Percentiles rank a stretch among this genome's conserved stretches.
Evolutionary conservation across 805 yeast genomes (phyloP).

Genomic region (Wickerhamiella sergipiensis): DNA sequence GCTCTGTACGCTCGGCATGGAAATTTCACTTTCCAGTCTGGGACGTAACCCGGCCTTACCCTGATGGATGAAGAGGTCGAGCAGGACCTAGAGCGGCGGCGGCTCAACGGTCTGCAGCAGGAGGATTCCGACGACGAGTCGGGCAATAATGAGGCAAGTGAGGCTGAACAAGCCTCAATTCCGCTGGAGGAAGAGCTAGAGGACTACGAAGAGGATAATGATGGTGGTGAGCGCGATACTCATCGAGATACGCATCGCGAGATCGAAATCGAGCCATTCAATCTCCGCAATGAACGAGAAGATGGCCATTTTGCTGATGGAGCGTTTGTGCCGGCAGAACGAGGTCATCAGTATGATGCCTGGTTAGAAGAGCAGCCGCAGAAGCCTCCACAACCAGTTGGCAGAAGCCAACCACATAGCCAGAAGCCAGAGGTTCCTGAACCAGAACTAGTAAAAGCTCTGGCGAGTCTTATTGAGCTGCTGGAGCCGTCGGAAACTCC

Average conservation of each 20-base stretch:
- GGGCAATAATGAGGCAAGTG: background rate
- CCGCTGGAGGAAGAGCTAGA: background rate
- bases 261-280: slow-evolving; percentile 54
- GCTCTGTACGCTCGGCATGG: background rate
- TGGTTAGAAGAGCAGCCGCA: slow-evolving; percentile 28
- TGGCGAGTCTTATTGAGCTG: background rate
- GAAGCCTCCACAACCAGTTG: slow-evolving; percentile 9
- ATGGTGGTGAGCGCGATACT: slow-evolving; percentile 32
- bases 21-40: background rate
- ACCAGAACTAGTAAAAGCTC: background rate
- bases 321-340: slow-evolving; percentile 35
- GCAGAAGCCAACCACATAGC: too few species aligned
- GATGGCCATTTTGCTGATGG: slow-evolving; percentile 55
- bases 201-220: slow-evolving; percentile 2
- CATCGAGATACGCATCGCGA: too few species aligned
- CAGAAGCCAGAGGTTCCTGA: slow-evolving; percentile 29
- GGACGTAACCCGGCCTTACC: background rate
- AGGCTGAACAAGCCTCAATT: background rate
- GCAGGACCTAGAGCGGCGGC: background rate
- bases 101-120: background rate
- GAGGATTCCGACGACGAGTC: background rate
- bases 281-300: slow-evolving; percentile 40
- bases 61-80: background rate
- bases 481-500: slow-evolving; percentile 18
- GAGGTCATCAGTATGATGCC: slow-evolving; percentile 27